These are phyloP conservation scores for Stagonosporopsis tanaceti DNA, from an alignment of 2,329 filamentous ascomycete genomes.

Conservation along the genomic window DNA sequence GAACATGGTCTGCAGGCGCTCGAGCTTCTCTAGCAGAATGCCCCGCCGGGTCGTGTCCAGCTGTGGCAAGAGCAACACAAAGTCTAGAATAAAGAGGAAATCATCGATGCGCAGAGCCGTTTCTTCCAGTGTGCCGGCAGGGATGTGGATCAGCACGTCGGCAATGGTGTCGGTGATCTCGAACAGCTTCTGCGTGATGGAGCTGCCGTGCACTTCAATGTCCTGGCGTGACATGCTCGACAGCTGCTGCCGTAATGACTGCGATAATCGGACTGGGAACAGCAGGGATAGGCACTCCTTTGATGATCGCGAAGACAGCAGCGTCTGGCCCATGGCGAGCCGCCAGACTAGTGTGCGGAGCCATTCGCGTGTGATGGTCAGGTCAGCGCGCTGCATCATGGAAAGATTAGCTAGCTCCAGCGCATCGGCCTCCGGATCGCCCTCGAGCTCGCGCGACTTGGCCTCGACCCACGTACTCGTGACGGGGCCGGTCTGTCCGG, in stretches of 20 bases:
- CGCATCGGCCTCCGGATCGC: constrained; percentile 47
- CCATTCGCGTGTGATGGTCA: constrained; percentile 61
- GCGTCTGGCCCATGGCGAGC: constrained; percentile 58
- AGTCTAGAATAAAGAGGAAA: constrained; percentile 61
- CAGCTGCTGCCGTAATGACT: constrained; percentile 54
- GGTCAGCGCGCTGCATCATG: constrained; percentile 58
- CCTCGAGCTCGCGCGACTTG: constrained; percentile 56
- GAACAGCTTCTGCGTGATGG: constrained; percentile 66
- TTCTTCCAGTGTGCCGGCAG: constrained; percentile 56
- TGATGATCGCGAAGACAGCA: constrained; percentile 52
- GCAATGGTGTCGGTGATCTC: constrained; percentile 68
- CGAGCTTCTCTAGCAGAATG: constrained; percentile 54
- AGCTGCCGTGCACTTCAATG: constrained; percentile 64
- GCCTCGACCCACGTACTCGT: constrained; percentile 55
- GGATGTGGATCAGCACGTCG: constrained; percentile 64
- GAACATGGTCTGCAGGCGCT: constrained; percentile 47
- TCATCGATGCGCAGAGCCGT: constrained; percentile 61
- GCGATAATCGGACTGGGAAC: constrained; percentile 56
- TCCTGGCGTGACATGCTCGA: constrained; percentile 54
- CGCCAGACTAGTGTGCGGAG: constrained; percentile 59
- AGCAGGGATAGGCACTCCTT: constrained; percentile 53
- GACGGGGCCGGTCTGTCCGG: constrained; percentile 40
- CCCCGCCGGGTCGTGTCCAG: constrained; percentile 57
- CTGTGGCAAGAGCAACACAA: constrained; percentile 60
- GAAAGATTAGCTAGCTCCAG: constrained; percentile 51